These are phyloP conservation scores for Suillus americanus DNA, from an alignment of 768 basidiomycete species.

Conservation along the genomic window DNA sequence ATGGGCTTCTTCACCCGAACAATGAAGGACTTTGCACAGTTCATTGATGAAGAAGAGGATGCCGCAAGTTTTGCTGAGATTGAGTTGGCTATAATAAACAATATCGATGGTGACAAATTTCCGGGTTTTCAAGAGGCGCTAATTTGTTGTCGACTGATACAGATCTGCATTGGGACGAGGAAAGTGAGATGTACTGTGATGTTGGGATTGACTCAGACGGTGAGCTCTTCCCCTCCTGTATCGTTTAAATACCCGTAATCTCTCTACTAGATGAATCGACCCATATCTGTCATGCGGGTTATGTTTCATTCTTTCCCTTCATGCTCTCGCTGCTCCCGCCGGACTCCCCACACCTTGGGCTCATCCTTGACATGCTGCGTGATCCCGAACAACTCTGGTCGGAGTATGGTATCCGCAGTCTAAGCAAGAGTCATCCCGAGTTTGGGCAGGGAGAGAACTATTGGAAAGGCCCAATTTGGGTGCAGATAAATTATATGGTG, in stretches of 20 bases:
- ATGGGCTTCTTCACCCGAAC: constrained; percentile 95
- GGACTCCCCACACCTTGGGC: constrained; percentile 74
- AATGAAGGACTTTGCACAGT: constrained; percentile 88
- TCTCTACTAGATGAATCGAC: constrained; percentile 70
- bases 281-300: constrained; percentile 89
- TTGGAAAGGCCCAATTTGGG: constrained; percentile 97
- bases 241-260: too few species aligned
- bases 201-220: constrained; percentile 82
- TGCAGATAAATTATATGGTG: constrained; percentile 95
- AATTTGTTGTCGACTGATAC: constrained; percentile 4
- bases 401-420: constrained; percentile 81
- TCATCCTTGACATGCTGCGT: constrained; percentile 76
- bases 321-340: constrained; percentile 77
- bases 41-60: constrained; percentile 85
- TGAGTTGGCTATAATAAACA: constrained; percentile 77
- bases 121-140: constrained; percentile 8
- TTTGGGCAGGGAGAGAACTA: constrained; percentile 95
- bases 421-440: constrained; percentile 85
- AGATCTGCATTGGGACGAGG: constrained; percentile 95
- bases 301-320: constrained; percentile 93
- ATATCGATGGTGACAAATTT: constrained; percentile 71
- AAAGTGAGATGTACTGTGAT: constrained; percentile 92
- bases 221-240: constrained; percentile 29
- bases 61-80: constrained; percentile 71
- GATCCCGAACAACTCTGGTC: constrained; percentile 92